Evolutionary conservation across 768 basidiomycete genomes (phyloP).

Genomic region (Rubroboletus satanas): DNA sequence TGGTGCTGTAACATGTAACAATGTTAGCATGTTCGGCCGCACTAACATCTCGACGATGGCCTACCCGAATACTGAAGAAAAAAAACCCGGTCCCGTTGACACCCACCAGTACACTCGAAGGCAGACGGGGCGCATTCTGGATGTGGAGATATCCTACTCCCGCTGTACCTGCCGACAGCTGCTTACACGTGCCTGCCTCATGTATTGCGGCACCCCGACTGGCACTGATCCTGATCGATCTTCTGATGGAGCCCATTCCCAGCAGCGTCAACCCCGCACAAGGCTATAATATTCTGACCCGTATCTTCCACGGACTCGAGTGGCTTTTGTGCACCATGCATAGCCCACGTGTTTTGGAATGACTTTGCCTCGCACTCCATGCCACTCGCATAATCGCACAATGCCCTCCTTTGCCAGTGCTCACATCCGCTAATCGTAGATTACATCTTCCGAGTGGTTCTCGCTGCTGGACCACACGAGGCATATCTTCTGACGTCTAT

Average conservation of each 20-base stretch:
- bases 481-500: constrained; percentile 9
- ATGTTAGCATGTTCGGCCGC: too few species aligned
- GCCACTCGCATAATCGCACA: constrained; percentile 9
- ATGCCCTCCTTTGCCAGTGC: constrained; percentile 11
- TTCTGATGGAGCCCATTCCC: constrained; percentile 10
- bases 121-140: background rate
- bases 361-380: constrained; percentile 8
- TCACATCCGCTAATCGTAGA: constrained; percentile 8
- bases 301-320: constrained; percentile 15
- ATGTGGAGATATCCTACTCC: background rate
- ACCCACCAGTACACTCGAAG: background rate
- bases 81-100: background rate
- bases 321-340: constrained; percentile 16
- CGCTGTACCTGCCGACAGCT: background rate
- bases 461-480: constrained; percentile 29
- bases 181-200: constrained; percentile 17
- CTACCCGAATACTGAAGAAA: background rate
- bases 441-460: constrained; percentile 17
- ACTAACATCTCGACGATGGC: too few species aligned
- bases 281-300: background rate
- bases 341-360: constrained; percentile 25
- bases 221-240: constrained; percentile 17
- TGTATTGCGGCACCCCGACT: constrained; percentile 20
- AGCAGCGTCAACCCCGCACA: constrained; percentile 6
- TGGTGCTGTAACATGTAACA: too few species aligned